Conservation (phyloP, 139 green algal species). For the Edaphochlamys debaryana region DNA sequence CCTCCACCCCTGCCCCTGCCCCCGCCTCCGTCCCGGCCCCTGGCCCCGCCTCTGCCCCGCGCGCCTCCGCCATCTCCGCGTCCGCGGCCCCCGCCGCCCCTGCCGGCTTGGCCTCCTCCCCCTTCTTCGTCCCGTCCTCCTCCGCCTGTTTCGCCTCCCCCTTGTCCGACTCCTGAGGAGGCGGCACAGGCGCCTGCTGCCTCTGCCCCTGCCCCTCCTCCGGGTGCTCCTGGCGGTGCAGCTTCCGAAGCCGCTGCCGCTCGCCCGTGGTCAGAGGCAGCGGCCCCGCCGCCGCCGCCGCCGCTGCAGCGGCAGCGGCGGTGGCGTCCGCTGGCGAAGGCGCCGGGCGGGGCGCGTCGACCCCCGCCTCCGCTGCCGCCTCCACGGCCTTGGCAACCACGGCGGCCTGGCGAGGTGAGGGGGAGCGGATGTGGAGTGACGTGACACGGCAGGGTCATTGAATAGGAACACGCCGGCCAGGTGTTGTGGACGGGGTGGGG, state of each 20-base stretch:
- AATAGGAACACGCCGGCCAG: too few species aligned
- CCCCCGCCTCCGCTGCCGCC: background rate
- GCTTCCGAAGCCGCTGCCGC: slow-evolving; percentile 26
- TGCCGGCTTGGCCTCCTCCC: background rate
- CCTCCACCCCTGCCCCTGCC: too few species aligned
- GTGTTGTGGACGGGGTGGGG: too few species aligned
- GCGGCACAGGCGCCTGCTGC: background rate
- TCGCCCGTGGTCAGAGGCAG: slow-evolving; percentile 6
- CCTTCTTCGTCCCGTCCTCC: background rate
- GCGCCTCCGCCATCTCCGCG: background rate
- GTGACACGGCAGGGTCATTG: too few species aligned
- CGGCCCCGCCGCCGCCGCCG: background rate
- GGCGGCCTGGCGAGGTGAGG: too few species aligned
- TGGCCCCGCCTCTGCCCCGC: background rate
- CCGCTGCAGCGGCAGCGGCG: background rate
- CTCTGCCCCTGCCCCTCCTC: background rate
- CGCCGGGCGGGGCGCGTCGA: background rate
- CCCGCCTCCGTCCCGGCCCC: background rate
- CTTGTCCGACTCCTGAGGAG: slow-evolving; percentile 1
- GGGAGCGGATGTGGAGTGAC: too few species aligned
- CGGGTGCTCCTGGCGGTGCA: background rate
- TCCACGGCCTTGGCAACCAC: too few species aligned
- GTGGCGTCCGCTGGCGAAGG: too few species aligned
- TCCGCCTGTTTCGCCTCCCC: background rate
- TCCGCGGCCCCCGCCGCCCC: too few species aligned